Evolutionary conservation across 75 land plant genomes (phyloP), one percentile per base, ranked within the genome.

Genomic region (Sequoia sempervirens): DNA sequence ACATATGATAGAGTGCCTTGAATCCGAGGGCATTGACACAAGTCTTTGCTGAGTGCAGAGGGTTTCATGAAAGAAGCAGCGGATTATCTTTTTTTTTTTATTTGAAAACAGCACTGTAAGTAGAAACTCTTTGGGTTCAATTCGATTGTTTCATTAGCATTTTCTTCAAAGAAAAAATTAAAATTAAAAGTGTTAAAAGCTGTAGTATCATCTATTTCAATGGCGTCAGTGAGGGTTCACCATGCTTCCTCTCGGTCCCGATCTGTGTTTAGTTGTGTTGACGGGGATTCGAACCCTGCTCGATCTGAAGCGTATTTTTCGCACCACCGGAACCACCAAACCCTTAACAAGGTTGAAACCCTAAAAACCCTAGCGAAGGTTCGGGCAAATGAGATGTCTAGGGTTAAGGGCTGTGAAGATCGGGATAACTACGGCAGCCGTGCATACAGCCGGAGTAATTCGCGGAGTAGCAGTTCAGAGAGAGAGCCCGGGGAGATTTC

Each of bases 401-500:
- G 40, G 82, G 61, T 32, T 0, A 54, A 26, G 23, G 56, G 14
- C 50, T 30, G n/a, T 2, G 47, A 13, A 46, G 38, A 53, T 32
- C 34, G 38, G 9, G 30, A 2, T 20, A 43, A 43, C 10, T 23
- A 78, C 1, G 80, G 11, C 12, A 9, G 50, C 32, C 80, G 80
- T 78, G 1, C 47, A 43, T 5, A 14, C 50, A 43, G 30, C 28
- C 80, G 47, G 2, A 43, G 46, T 20, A 26, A 41, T n/a, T 78
- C 45, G 11, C 12, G 14, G 14, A 20, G 9, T n/a, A n/a, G 12
- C 9, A 23, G 17, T 78, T 43, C 46, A 43, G 80, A 78, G 20
- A 41, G n/a, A 40, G 80, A 78, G 47, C 4, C 20, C 26, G 80
- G 80, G 15, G 80, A 78, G 80, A 78, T 78, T 41, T 78, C 30